Conservation (phyloP, 192 early-diverging fungal genomes). For the Endogone sp. region DNA sequence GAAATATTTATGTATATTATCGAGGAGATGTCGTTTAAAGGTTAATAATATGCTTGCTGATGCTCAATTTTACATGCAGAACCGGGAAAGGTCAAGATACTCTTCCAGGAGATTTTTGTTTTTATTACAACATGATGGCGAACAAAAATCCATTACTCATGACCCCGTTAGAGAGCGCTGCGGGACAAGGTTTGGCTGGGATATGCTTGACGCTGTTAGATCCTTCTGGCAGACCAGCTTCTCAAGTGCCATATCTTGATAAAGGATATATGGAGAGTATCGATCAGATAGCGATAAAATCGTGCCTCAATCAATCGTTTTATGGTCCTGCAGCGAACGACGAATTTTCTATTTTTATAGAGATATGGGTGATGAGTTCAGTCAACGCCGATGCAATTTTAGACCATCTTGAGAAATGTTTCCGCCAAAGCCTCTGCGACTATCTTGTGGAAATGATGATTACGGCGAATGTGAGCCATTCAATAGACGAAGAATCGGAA, state of each 20-base stretch:
- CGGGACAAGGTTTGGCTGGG: conserved; percentile 52
- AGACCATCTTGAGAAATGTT: conserved; percentile 38
- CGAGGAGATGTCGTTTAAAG: no score
- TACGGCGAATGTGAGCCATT: not conserved
- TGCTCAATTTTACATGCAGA: not conserved
- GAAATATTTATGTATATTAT: not conserved
- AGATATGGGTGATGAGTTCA: conserved; percentile 46
- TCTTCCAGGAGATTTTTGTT: conserved; percentile 36
- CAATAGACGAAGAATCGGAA: not conserved
- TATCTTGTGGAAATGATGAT: conserved; percentile 48
- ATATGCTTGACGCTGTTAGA: conserved; percentile 43
- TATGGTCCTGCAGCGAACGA: conserved; percentile 6
- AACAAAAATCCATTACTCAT: not conserved
- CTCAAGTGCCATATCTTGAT: conserved; percentile 17
- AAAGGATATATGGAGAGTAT: not conserved
- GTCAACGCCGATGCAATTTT: conserved; percentile 33
- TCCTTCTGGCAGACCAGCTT: conserved; percentile 30
- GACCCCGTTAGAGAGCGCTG: conserved; percentile 35
- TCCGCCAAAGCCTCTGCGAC: conserved; percentile 51
- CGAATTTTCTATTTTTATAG: conserved; percentile 35
- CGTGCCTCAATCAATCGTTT: conserved; percentile 7
- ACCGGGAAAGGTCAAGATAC: not conserved
- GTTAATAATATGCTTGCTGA: no score
- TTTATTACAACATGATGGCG: conserved; percentile 39
- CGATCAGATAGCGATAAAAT: not conserved